phyloP scores from a whole-genome alignment of 352 stramenopile genomes.

The Globisporangium alternatum region DNA sequence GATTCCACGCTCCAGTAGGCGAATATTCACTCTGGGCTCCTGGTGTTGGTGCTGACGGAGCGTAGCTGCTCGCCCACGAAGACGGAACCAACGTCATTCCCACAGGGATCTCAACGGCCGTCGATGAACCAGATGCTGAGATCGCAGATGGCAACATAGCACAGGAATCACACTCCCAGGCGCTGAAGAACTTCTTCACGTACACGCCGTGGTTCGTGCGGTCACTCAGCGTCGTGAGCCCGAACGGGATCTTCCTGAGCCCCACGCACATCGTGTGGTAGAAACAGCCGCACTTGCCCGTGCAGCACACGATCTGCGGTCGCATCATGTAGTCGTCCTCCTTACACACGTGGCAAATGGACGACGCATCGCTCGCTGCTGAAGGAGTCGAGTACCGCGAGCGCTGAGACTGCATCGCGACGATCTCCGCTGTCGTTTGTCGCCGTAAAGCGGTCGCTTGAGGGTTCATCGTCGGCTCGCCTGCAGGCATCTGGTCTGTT shows the following conservation, averaged over 20 bases:
- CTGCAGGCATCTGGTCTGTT: conserved; percentile 18
- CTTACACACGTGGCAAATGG: conserved; percentile 54
- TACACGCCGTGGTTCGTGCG: conserved; percentile 77
- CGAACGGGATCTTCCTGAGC: conserved; percentile 77
- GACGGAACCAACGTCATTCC: conserved; percentile 52
- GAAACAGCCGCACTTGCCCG: conserved; percentile 37
- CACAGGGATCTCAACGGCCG: conserved; percentile 23
- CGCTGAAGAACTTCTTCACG: conserved; percentile 82
- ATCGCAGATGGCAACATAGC: conserved; percentile 17
- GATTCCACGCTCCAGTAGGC: neutral
- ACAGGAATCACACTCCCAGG: conserved; percentile 70
- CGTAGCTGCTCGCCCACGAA: conserved; percentile 28
- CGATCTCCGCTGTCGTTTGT: conserved; percentile 71
- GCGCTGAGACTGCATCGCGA: conserved; percentile 65
- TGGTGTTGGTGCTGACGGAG: neutral
- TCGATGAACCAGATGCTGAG: neutral
- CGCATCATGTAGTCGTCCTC: conserved; percentile 86
- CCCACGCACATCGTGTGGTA: conserved; percentile 81
- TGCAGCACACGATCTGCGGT: conserved; percentile 65
- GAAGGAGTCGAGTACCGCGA: conserved; percentile 46
- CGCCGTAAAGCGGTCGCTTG: conserved; percentile 25
- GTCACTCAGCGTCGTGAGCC: conserved; percentile 78
- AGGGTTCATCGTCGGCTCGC: conserved; percentile 16
- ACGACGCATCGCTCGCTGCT: conserved; percentile 17
- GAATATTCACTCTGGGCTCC: neutral